phyloP scores from a whole-genome alignment of 768 basidiomycete species.

The Sporobolomyces roseus region DNA sequence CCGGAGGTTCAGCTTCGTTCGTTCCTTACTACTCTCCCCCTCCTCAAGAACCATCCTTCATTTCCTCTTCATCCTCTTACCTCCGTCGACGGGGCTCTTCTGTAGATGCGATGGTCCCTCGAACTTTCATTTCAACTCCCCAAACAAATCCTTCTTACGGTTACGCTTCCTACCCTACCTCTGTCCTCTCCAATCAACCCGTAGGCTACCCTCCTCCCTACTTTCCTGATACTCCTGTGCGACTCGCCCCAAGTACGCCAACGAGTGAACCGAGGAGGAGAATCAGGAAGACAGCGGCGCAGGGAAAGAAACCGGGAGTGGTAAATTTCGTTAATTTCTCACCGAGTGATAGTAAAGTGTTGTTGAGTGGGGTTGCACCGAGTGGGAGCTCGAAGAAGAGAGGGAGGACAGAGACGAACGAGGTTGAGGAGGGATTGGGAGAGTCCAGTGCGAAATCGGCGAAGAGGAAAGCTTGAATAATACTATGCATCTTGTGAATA shows the following conservation, averaged over 20 bases:
- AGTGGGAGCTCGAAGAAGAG: constrained; percentile 35
- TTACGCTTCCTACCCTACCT: background rate
- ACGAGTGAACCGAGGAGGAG: background rate
- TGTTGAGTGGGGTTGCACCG: constrained; percentile 30
- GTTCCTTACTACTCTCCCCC: constrained; percentile 5
- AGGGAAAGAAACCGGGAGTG: background rate
- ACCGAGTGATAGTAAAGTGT: constrained; percentile 10
- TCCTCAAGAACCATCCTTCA: background rate
- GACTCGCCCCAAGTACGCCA: background rate
- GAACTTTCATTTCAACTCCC: constrained; percentile 5
- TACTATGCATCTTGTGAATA: too few relatives aligned
- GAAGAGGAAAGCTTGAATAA: too few relatives aligned
- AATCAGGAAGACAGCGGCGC: background rate
- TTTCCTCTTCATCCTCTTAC: background rate
- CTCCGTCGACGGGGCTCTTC: constrained; percentile 5
- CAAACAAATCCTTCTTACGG: background rate
- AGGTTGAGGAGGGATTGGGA: constrained; percentile 1
- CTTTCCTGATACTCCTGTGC: background rate
- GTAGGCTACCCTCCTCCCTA: background rate
- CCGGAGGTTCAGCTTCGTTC: background rate
- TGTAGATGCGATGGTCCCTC: constrained; percentile 12
- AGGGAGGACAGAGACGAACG: background rate
- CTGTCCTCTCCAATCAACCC: background rate
- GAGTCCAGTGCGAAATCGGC: too few relatives aligned
- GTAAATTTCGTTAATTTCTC: constrained; percentile 34